Base-by-base conservation (phyloP, 2,329 filamentous ascomycete species). In the Aureobasidium melanogenum region DNA sequence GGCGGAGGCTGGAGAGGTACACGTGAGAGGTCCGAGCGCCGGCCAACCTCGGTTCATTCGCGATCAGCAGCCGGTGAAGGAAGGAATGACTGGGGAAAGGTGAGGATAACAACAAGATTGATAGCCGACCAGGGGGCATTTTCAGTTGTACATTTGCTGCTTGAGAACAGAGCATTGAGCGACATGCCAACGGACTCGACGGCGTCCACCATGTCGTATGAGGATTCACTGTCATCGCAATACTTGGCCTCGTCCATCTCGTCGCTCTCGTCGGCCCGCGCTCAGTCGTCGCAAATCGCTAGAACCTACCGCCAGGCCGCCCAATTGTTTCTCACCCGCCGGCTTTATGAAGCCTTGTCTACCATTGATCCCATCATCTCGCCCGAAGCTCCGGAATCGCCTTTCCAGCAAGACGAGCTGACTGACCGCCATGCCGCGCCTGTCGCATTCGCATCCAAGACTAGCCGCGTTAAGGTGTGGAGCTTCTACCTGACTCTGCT, bases 291-390 rank as follows among this genome's bases (percentile, higher is more conserved):
- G 52, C 84, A 89, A 69, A 88, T 96, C 69, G 94, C 93, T 67
- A 94, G 94, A 75, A 88, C 88, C 32, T 97, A 97, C 77, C 90
- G 93, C 66, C 91, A 96, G 77, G 89, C 94, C 34, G 95, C 91
- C 7, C 92, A 94, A 66, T 83, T 97, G 26, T 99, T 96, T 76
- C 82, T 99, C 63, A 99, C 94, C 74, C 91, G 94, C 74, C 89
- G 93, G 51, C 80, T 97, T 59, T 89, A 91, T 67, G 94, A 99
- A 76, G 89, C 93, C 0, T 81, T 97, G 32, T 89, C 90, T 24
- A 91, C 88, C 4, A 83, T 99, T 57, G 81, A 92, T 51, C 90
- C 93, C 9, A 82, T 97, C 64, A 88, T 99, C 69, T 86, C 83
- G 1, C 81, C 86, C 8, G 78, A 76, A 60, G 64, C 69, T 14